A percentile compares a stretch with the other conserved stretches of the same genome.
phyloP scores from a whole-genome alignment of 2,329 filamentous ascomycete species.

The Didymella exigua region DNA sequence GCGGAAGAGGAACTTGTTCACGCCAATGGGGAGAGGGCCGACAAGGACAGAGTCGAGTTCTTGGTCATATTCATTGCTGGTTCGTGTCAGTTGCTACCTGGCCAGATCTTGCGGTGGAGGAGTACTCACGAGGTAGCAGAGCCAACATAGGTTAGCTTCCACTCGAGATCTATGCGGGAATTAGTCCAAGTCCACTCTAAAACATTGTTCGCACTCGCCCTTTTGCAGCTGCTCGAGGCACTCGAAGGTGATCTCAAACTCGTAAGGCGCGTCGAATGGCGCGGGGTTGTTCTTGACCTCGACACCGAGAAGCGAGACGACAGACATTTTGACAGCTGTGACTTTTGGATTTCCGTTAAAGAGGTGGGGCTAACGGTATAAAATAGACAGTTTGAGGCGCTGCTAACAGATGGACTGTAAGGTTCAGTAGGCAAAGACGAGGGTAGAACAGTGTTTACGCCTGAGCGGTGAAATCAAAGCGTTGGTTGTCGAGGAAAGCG shows the following conservation, averaged over 20 bases:
- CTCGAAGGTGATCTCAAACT: conserved; percentile 99
- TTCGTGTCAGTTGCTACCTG: conserved; percentile 16
- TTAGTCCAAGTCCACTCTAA: conserved; percentile 20
- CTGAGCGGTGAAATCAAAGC: conserved; percentile 9
- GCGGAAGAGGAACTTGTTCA: conserved; percentile 99
- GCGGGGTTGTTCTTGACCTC: conserved; percentile 97
- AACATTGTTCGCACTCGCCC: conserved; percentile 58
- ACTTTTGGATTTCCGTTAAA: conserved; percentile 7
- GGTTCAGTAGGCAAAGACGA: conserved; percentile 3
- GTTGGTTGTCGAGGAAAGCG: conserved; percentile 12
- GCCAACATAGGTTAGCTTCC: conserved; percentile 98
- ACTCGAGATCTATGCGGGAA: conserved; percentile 78
- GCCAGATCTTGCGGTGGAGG: not conserved
- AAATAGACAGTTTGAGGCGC: not conserved
- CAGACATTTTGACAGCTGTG: conserved; percentile 73
- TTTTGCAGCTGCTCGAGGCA: conserved; percentile 94
- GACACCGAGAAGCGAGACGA: conserved; percentile 93
- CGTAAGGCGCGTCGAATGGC: conserved; percentile 87
- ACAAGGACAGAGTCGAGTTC: conserved; percentile 97
- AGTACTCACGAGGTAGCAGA: conserved; percentile 70
- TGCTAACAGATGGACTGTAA: not conserved
- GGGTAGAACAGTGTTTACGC: conserved; percentile 12
- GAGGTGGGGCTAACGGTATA: not conserved
- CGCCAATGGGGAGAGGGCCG: conserved; percentile 93
- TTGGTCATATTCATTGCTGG: conserved; percentile 92